A percentile compares a stretch with the other conserved stretches of the same genome.
Conservation (phyloP, 2,329 filamentous ascomycete species). For the Westerdykella ornata region DNA sequence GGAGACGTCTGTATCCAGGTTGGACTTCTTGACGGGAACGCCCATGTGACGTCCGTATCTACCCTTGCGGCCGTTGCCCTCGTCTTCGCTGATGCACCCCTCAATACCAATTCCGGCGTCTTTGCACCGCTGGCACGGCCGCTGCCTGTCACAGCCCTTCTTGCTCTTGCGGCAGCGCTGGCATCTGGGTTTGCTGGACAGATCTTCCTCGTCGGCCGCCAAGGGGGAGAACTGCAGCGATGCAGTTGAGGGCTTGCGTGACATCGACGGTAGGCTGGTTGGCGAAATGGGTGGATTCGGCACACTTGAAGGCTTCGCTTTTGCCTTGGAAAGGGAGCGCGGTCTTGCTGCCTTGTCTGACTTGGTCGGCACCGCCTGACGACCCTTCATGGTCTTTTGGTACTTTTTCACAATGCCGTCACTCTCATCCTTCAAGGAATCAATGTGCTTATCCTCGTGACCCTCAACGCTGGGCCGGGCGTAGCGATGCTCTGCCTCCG, state of each 20-base stretch:
- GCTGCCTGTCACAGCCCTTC: constrained; percentile 95
- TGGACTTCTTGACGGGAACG: constrained; percentile 56
- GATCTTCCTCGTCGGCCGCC: constrained; percentile 71
- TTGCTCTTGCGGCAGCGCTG: constrained; percentile 99
- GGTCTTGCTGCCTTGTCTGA: constrained; percentile 36
- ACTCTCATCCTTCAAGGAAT: constrained; percentile 49
- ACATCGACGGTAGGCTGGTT: constrained; percentile 58
- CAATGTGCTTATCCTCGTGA: constrained; percentile 49
- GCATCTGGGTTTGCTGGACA: constrained; percentile 93
- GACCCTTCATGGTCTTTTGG: constrained; percentile 32
- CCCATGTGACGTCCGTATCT: constrained; percentile 72
- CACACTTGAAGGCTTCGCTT: constrained; percentile 39
- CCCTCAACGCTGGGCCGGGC: constrained; percentile 52
- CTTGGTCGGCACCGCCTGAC: constrained; percentile 37
- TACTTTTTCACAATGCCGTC: constrained; percentile 42
- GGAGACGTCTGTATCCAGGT: constrained; percentile 13
- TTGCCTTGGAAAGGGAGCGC: constrained; percentile 47
- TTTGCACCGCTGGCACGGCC: constrained; percentile 89
- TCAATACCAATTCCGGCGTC: constrained; percentile 91
- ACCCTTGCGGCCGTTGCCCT: constrained; percentile 93
- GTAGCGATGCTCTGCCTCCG: no score
- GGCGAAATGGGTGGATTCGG: constrained; percentile 47
- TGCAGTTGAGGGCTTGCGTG: constrained; percentile 68
- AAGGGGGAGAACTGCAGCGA: constrained; percentile 60
- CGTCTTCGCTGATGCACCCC: constrained; percentile 93